Conservation (phyloP, 2,329 filamentous ascomycete species). For the Verticillium alfalfae region DNA sequence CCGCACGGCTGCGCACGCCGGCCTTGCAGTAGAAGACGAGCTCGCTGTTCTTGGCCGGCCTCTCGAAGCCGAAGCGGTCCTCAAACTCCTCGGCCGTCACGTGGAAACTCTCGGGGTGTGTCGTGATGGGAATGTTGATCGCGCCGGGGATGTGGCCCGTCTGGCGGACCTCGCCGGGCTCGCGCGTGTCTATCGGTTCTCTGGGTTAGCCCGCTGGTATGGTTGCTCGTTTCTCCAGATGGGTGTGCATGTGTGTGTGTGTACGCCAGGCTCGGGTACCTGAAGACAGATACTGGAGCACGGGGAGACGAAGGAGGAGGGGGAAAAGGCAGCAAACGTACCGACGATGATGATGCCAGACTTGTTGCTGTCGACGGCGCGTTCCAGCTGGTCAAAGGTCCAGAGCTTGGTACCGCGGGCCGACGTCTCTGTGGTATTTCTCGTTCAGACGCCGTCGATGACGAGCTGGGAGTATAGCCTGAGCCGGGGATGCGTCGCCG, state of each 20-base stretch:
- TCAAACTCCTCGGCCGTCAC: constrained; percentile 74
- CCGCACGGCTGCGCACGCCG: constrained; percentile 74
- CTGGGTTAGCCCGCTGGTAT: too few relatives aligned
- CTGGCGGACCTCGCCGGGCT: constrained; percentile 58
- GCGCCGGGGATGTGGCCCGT: constrained; percentile 74
- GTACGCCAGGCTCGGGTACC: too few relatives aligned
- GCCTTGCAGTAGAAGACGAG: constrained; percentile 92
- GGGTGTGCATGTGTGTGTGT: too few relatives aligned
- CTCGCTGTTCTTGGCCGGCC: constrained; percentile 49
- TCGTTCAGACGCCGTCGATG: constrained; percentile 3
- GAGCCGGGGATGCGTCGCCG: neutral
- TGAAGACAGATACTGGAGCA: neutral
- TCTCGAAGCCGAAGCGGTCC: constrained; percentile 72
- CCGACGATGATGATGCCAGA: constrained; percentile 40
- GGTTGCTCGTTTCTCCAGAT: too few relatives aligned
- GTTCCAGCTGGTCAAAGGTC: constrained; percentile 43
- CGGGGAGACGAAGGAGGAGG: neutral
- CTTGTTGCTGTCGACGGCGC: constrained; percentile 20
- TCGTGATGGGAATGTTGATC: constrained; percentile 75
- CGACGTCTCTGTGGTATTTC: constrained; percentile 7
- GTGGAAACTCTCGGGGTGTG: constrained; percentile 73
- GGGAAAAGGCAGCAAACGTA: constrained; percentile 17
- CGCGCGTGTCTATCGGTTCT: constrained; percentile 56
- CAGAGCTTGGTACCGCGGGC: constrained; percentile 32
- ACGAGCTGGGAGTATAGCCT: neutral